Conservation (phyloP, 225 moss, liverwort and hornwort species). For the Polytrichum commune region DNA sequence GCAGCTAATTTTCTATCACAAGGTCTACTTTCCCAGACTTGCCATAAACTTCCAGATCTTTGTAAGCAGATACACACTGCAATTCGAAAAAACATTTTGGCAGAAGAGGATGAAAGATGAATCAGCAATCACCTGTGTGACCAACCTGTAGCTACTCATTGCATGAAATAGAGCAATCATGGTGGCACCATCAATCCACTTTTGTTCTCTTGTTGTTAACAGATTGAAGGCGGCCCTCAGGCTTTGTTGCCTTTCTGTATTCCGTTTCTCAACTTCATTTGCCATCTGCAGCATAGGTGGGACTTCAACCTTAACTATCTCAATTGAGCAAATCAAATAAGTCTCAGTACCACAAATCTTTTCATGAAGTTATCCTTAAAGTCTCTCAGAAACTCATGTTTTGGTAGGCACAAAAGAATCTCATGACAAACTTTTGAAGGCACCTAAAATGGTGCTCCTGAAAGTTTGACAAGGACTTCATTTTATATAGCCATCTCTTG, state of each 20-base stretch:
- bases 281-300: slow-evolving; percentile 50
- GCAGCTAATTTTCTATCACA: too few species aligned
- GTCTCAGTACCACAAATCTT: background rate
- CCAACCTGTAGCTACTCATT: slow-evolving; percentile 64
- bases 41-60: too few species aligned
- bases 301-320: slow-evolving; percentile 8
- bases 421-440: background rate
- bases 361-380: background rate
- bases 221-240: slow-evolving; percentile 64
- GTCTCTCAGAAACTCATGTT: too few species aligned
- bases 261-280: slow-evolving; percentile 51
- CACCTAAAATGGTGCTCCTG: too few species aligned
- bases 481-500: too few species aligned
- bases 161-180: slow-evolving; percentile 53
- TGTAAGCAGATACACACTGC: too few species aligned
- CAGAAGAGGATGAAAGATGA: too few species aligned
- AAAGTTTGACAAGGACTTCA: too few species aligned
- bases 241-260: slow-evolving; percentile 43
- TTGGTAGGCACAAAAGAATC: background rate
- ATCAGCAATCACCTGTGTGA: too few species aligned
- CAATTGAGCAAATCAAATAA: slow-evolving; percentile 3
- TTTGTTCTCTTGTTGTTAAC: slow-evolving; percentile 40
- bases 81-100: too few species aligned
- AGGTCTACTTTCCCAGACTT: too few species aligned
- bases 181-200: slow-evolving; percentile 51